Base-by-base conservation (phyloP, 2,329 filamentous ascomycete genomes). In the Ascomycota sp. region DNA sequence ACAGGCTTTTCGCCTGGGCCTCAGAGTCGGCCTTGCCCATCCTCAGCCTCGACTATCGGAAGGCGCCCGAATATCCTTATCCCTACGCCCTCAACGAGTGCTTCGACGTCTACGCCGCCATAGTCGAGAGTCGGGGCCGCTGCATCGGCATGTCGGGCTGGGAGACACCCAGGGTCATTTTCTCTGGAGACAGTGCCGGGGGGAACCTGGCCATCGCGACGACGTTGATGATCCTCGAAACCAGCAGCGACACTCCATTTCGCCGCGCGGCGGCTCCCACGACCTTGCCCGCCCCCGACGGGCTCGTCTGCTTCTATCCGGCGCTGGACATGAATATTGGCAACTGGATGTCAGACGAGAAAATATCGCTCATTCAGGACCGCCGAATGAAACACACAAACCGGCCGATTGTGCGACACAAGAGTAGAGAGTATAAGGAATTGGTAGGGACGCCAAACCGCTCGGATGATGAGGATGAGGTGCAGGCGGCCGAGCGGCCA, bases 291-390 rank as follows among this genome's bases (percentile, higher is more conserved):
- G 48, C 67, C 0, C 89, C 89, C 0, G 76, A 79, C 30, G 86
- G 83, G 0, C 53, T 95, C 7, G 63, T 95, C 1, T 62, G 93
- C 29, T 73, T 91, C 34, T 98, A 98, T 43, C 89, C 89, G 1
- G 75, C 76, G 0, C 57, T 98, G 34, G 89, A 95, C 44, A 83
- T 95, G 78, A 94, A 92, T 44, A 95, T 95, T 39, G 82, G 82
- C 23, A 94, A 85, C 50, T 98, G 89, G 89, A 95, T 98, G 85
- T 85, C 81, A 1, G 86, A 95, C 42, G 86, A 95, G 50, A 85
- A 98, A 48, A 92, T 95, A 81, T 72, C 81, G 0, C 57, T 98
- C 35, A 92, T 98, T 37, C 75, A 82, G 38, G 85, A 93, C 37
- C 72, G 82, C 8, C 68, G 72, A 33, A 73, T 74, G 46, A 68